phyloP scores from a whole-genome alignment of 345 rosid genomes.

The Rhizophora mangle region DNA sequence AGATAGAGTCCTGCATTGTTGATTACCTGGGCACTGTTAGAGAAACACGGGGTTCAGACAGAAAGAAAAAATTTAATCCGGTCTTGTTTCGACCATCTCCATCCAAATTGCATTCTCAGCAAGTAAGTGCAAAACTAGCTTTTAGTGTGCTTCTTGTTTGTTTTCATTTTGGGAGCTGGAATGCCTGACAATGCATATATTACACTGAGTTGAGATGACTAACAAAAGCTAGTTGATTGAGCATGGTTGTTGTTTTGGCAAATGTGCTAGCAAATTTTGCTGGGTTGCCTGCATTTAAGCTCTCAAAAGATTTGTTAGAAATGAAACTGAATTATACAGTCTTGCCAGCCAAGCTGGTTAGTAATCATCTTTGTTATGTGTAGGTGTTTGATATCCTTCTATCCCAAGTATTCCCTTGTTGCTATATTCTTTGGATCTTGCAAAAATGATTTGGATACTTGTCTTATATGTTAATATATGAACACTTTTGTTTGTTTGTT shows the following conservation, averaged over 20 bases:
- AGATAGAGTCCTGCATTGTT: constrained; percentile 75
- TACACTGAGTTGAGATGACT: neutral
- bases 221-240: neutral
- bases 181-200: neutral
- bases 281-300: neutral
- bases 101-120: constrained; percentile 68
- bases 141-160: constrained; percentile 7
- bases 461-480: constrained; percentile 8
- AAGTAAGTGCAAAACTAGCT: constrained; percentile 49
- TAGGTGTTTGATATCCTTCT: too few relatives aligned
- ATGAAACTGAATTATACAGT: too few relatives aligned
- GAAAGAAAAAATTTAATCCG: constrained; percentile 44
- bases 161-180: neutral
- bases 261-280: too few relatives aligned
- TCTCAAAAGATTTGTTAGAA: neutral
- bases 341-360: neutral
- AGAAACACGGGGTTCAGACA: constrained; percentile 44
- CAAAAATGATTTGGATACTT: neutral
- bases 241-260: too few relatives aligned
- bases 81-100: constrained; percentile 69
- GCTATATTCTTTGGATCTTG: neutral
- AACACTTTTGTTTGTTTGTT: constrained; percentile 4
- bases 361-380: neutral
- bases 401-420: neutral
- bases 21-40: constrained; percentile 92